Conservation (phyloP, 2,329 filamentous ascomycete genomes). For the Curvularia sp. region DNA sequence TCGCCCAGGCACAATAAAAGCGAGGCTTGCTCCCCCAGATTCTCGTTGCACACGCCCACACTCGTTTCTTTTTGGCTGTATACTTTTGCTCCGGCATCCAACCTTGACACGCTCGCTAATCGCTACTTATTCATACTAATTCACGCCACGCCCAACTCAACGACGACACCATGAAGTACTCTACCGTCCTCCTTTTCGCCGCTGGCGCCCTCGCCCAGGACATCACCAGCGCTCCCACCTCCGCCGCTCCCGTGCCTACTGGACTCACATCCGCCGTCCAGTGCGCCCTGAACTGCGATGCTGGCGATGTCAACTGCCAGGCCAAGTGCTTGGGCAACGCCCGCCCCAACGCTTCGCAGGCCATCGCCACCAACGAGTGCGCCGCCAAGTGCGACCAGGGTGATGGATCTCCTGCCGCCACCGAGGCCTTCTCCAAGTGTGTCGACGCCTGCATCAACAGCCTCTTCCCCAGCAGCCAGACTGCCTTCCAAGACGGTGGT, state of each 20-base stretch:
- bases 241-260: slow-evolving; percentile 30
- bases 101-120: slow-evolving; percentile 31
- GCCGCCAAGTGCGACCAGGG: slow-evolving; percentile 62
- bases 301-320: slow-evolving; percentile 58
- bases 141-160: slow-evolving; percentile 20
- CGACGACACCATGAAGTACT: slow-evolving; percentile 53
- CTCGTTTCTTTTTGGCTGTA: slow-evolving; percentile 28
- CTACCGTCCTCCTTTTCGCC: slow-evolving; percentile 55
- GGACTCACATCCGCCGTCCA: slow-evolving; percentile 39
- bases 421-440: slow-evolving; percentile 57
- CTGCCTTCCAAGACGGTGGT: slow-evolving; percentile 28
- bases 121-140: slow-evolving; percentile 27
- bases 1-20: slow-evolving; percentile 20
- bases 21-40: slow-evolving; percentile 16
- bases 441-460: slow-evolving; percentile 58
- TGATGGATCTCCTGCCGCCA: slow-evolving; percentile 55
- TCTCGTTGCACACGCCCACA: slow-evolving; percentile 23
- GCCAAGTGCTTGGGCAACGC: slow-evolving; percentile 60
- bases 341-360: slow-evolving; percentile 59
- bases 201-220: slow-evolving; percentile 54
- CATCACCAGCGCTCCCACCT: slow-evolving; percentile 47
- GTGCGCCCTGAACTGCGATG: slow-evolving; percentile 50
- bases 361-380: slow-evolving; percentile 60
- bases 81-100: slow-evolving; percentile 13
- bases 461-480: slow-evolving; percentile 55